Percentiles rank a stretch among this genome's conserved stretches.
Conservation (phyloP, 1,284 basidiomycete species). For the Hypsizygus ulmarius region DNA sequence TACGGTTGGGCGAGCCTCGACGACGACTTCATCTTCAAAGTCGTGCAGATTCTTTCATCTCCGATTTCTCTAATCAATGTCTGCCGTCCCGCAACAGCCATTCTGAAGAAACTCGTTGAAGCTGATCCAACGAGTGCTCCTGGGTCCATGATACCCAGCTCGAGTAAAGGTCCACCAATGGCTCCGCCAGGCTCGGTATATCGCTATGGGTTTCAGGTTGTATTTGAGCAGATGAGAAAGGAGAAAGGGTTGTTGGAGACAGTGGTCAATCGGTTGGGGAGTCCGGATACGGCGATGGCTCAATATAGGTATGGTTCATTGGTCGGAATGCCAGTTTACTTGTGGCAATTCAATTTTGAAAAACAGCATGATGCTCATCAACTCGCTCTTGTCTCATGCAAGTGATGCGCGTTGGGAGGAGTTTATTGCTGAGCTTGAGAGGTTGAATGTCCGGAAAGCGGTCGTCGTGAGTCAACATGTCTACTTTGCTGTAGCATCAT, state of each 20-base stretch:
- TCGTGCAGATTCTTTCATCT: conserved; percentile 81
- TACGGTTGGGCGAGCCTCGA: conserved; percentile 78
- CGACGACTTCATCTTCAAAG: conserved; percentile 68
- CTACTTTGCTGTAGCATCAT: neutral
- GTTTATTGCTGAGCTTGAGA: conserved; percentile 76
- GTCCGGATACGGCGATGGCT: conserved; percentile 82
- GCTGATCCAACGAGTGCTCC: conserved; percentile 69
- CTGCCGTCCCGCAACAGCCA: conserved; percentile 93
- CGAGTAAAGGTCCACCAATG: conserved; percentile 53
- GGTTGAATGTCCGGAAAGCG: conserved; percentile 78
- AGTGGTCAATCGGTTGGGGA: conserved; percentile 76
- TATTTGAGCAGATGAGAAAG: conserved; percentile 78
- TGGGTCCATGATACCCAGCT: conserved; percentile 53
- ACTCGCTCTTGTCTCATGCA: conserved; percentile 79
- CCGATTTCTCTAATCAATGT: conserved; percentile 85
- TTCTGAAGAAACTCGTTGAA: conserved; percentile 85
- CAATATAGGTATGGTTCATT: conserved; percentile 66
- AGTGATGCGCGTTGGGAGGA: conserved; percentile 76
- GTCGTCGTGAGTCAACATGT: conserved; percentile 62
- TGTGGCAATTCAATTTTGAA: conserved; percentile 13
- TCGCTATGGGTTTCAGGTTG: conserved; percentile 80
- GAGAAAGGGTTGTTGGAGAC: conserved; percentile 67
- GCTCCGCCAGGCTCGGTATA: conserved; percentile 66
- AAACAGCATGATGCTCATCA: conserved; percentile 83
- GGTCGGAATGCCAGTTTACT: neutral